Conservation (phyloP, 768 basidiomycete genomes). For the Chalciporus piperatus region DNA sequence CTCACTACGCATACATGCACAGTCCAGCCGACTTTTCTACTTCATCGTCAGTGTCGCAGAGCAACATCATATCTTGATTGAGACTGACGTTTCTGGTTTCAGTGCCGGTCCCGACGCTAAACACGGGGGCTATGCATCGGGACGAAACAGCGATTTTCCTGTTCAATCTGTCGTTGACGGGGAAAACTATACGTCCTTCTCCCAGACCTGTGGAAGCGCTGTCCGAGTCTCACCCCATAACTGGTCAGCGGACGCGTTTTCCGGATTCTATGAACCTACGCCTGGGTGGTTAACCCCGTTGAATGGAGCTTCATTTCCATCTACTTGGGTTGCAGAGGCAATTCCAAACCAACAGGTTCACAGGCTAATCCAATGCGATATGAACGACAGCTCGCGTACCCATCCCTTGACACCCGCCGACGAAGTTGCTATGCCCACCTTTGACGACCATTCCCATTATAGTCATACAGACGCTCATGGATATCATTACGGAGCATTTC, state of each 20-base stretch:
- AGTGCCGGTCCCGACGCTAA: conserved; percentile 1
- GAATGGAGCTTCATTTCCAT: not conserved
- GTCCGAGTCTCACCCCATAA: not conserved
- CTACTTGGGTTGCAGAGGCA: not conserved
- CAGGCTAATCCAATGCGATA: not conserved
- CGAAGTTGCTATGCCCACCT: conserved; percentile 6
- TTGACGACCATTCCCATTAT: not conserved
- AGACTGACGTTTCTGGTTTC: conserved; percentile 9
- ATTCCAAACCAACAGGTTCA: not conserved
- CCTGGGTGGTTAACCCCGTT: not conserved
- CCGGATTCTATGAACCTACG: not conserved
- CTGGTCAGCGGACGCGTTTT: not conserved
- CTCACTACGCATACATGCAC: not conserved
- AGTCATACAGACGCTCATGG: conserved; percentile 2
- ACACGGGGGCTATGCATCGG: not conserved
- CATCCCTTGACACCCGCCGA: not conserved
- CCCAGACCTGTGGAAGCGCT: not conserved
- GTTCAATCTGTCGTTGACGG: not conserved
- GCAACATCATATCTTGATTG: not conserved
- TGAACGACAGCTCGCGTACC: not conserved
- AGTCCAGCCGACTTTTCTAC: not conserved
- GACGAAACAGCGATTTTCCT: not conserved
- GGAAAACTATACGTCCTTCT: not conserved
- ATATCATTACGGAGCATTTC: not conserved
- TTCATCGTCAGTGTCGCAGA: conserved; percentile 12